Base-by-base conservation (phyloP, 257 asterid species). In the Nicotiana benthamiana region DNA sequence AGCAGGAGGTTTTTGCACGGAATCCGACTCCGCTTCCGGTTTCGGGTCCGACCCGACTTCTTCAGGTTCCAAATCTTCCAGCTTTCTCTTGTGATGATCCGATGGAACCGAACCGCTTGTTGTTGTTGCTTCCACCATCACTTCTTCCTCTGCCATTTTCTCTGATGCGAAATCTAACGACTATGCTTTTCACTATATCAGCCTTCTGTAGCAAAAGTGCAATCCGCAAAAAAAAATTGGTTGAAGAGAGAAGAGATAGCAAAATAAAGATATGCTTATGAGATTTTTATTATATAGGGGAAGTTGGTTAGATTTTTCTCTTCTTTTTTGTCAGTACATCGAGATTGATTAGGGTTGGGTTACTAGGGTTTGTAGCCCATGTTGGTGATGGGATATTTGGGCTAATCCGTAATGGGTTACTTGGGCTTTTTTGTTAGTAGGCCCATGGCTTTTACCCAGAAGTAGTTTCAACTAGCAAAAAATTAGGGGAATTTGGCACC, bases 41-140 rank as follows among this genome's bases (percentile, higher is more conserved):
- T 52, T 77, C 46, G 59, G 32, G 24, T 80, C 89, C 16, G 89
- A 51, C 51, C 85, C 89, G 1, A 81, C 81, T 36, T 57, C 75
- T 36, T 57, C 75, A 48, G 83, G 87, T 86, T 92, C 99, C 89
- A 93, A 81, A 83, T 95, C 97, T 7, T 90, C 97, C 17, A 90
- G 95, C 91, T 96, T 96, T 66, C 98, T 85, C 86, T 96, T 96
- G 85, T 88, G 91, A 76, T 85, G 86, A 56, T 95, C 97, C 46
- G 89, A 52, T 67, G 83, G 89, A 75, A 18, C 85, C 13, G 78
- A 67, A 48, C 80, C 48, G 48, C 48, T 30, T 22, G 61, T 88
- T 75, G 82, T 72, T 57, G 86, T 88, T 20, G 90, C 68, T 17
- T 84, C 85, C 83, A 87, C 52, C 5, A 84, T 82, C 60, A 83